A percentile compares a stretch with the other conserved stretches of the same genome.
Evolutionary conservation across 164 flowering plant genomes (phyloP).

Genomic region (Echeveria elegans): DNA sequence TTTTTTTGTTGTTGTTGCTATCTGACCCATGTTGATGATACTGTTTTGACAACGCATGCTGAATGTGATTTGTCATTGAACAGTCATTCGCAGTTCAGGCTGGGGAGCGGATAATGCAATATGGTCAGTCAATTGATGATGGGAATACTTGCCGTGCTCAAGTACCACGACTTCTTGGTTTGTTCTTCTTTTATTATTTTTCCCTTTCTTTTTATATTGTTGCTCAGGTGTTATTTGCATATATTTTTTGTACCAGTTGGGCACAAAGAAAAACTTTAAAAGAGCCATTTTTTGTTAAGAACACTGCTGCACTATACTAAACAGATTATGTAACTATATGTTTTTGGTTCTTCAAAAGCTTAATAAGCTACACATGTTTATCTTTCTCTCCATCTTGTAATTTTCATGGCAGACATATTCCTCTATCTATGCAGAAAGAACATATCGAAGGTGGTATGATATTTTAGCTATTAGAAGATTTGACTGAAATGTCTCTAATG

Average conservation of each 20-base stretch:
- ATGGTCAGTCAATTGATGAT: conserved; percentile 82
- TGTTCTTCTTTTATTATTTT: conserved; percentile 13
- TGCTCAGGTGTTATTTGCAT: background rate
- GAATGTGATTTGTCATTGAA: conserved; percentile 11
- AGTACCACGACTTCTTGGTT: conserved; percentile 92
- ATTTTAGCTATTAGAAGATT: conserved; percentile 93
- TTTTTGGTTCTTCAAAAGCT: background rate
- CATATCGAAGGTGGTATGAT: conserved; percentile 98
- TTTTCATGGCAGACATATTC: conserved; percentile 58
- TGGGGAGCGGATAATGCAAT: conserved; percentile 76
- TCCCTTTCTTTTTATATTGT: background rate
- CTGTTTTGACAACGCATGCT: background rate
- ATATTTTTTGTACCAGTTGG: background rate
- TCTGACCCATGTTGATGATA: too few species aligned
- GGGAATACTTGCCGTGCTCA: conserved; percentile 47
- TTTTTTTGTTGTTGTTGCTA: too few species aligned
- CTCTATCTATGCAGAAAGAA: conserved; percentile 88
- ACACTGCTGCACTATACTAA: background rate
- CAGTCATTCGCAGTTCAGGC: conserved; percentile 81
- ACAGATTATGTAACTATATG: background rate
- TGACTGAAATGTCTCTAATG: conserved; percentile 99
- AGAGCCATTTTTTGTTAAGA: background rate
- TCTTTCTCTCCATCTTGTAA: conserved; percentile 3
- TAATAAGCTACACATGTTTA: background rate
- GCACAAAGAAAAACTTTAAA: background rate